Base-by-base conservation (phyloP, 2,329 filamentous ascomycete species). In the Xylaria polymorpha region DNA sequence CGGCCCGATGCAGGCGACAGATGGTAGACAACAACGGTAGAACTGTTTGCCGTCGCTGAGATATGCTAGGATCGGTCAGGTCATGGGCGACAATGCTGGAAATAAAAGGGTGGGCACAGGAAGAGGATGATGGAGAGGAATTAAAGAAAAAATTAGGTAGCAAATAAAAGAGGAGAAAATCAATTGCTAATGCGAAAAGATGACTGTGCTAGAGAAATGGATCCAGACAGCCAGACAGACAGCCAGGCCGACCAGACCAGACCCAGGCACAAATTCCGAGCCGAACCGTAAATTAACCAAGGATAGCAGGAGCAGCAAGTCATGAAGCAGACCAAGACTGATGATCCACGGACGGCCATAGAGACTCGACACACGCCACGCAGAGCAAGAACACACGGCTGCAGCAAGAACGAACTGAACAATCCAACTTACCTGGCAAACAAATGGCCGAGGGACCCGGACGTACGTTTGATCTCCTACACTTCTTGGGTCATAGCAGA, bases 131-230 rank as follows among this genome's bases (percentile, higher is more conserved):
- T 56, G 59, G 63, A 56, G 64, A 64, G 57, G 63, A 62, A 44
- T 43, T 51, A 64, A 65, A 74, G 66, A 66, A 66, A 69, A 63
- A 56, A 64, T 35, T 41, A 67, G 59, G 62, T 62, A 66, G 67
- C 64, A 74, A 65, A 70, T 67, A 69, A 70, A 68, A 63, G 67
- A 72, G 67, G 65, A 70, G 66, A 73, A 65, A 59, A 46, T 64
- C 43, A 63, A 66, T 37, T 64, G 63, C 62, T 71, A 70, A 72
- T 67, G 67, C 56, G 66, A 66, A 67, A 71, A 67, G 67, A 72
- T 70, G 71, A 73, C 71, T 70, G 67, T 71, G 67, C 69, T 68
- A 69, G 53, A 35, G 66, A 67, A 71, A 66, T 68, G 71, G 69
- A 69, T 2, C 25, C 25, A 4, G 25, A 29, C 25, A 29, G 25